A percentile compares a stretch with the other conserved stretches of the same genome.
phyloP scores from a whole-genome alignment of 2,329 filamentous ascomycete species.

The Parastagonospora nodorum region DNA sequence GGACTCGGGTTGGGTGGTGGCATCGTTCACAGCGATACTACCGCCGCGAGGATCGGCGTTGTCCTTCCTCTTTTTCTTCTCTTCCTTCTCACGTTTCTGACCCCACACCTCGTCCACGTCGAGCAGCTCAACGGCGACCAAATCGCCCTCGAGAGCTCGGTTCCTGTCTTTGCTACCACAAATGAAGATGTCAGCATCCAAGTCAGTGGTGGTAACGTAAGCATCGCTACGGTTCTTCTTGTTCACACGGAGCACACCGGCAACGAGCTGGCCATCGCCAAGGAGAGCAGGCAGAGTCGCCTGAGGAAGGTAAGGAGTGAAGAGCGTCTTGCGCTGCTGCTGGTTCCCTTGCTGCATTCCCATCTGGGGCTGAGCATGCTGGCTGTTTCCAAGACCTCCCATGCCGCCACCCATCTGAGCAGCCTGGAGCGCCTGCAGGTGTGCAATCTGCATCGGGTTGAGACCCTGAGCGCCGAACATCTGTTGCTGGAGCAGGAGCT shows the following conservation, averaged over 20 bases:
- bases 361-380: conserved; percentile 71
- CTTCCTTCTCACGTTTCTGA: conserved; percentile 98
- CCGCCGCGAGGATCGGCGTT: conserved; percentile 89
- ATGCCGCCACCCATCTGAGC: conserved; percentile 81
- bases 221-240: conserved; percentile 99
- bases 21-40: conserved; percentile 71
- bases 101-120: conserved; percentile 98
- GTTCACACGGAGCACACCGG: conserved; percentile 95
- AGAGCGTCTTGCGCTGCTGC: conserved; percentile 96
- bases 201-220: conserved; percentile 91
- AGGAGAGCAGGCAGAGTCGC: conserved; percentile 89
- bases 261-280: conserved; percentile 89
- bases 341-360: conserved; percentile 75
- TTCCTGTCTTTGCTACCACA: conserved; percentile 99
- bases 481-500: conserved; percentile 81
- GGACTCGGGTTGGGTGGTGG: conserved; percentile 61
- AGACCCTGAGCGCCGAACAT: conserved; percentile 83
- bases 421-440: conserved; percentile 90
- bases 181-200: conserved; percentile 99
- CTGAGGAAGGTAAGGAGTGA: conserved; percentile 96
- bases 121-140: conserved; percentile 92
- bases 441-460: conserved; percentile 84
- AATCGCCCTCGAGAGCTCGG: conserved; percentile 91
- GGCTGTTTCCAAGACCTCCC: conserved; percentile 66
- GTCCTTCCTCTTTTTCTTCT: conserved; percentile 99